Evolutionary conservation across 805 yeast species (phyloP), one percentile per base, ranked within the genome.

Genomic region (Metschnikowia noctiluminum): DNA sequence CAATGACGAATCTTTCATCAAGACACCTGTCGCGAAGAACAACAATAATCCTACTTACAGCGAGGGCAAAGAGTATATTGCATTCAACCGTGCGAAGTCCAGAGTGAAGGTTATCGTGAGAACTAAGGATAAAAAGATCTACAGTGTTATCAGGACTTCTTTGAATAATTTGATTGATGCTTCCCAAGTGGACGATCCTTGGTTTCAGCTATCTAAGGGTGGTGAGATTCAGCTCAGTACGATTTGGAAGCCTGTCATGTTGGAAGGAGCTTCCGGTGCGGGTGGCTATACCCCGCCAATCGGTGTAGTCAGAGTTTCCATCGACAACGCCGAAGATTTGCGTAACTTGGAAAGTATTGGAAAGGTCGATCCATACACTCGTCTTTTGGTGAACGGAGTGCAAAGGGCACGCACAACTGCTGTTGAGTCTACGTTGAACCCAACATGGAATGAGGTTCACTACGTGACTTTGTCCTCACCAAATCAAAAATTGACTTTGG

Each of bases 201-300:
- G 96, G 92, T 81, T 86, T 64, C 81, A 87, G 39, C 72, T 92
- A 59, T 68, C 80, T 13, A 76, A 76, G 48, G 87, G 89, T 43
- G 97, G 96, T 49, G 89, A 86, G 57, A 74, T 88, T 37, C 80
- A 82, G 56, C 63, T 94, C 48, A 68, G 78, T 5, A 81, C 94
- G 28, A 68, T 73, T 45, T 94, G 97, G 97, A 89, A 85, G 66
- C 92, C 98, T 8, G 96, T 91, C 44, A 81, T 77, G 28, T 69
- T 92, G 60, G 66, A 75, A 21, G 81, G 83, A 45, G 86, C 85
- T 14, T 68, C 82, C 36, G 88, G 89, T 52, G 69, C 87, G 21
- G 81, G 84, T 57, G 94, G 92, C 44, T 92, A 90, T 70, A 81
- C 89, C n/a, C 89, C 89, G 49, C 99, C 99, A 43, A 85, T 92